These are phyloP conservation scores for Schrenkiella parvula DNA, from an alignment of 345 rosid genomes.

Conservation along the genomic window DNA sequence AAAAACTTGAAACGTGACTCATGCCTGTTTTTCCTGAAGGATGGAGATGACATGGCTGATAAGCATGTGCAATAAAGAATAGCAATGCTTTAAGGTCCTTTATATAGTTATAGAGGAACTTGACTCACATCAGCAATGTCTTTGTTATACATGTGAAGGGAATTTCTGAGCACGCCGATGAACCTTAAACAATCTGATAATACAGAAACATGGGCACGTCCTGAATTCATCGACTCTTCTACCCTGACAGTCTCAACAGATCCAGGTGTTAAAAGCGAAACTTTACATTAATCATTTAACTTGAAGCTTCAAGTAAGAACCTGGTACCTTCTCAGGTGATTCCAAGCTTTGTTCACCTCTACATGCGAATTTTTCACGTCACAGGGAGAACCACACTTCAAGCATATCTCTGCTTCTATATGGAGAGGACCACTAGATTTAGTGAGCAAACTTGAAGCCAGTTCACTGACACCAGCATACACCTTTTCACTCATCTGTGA, in stretches of 20 bases:
- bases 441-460: conserved; percentile 34
- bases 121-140: conserved; percentile 68
- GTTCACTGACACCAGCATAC: conserved; percentile 28
- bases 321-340: conserved; percentile 45
- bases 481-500: conserved; percentile 35
- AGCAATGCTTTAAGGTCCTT: not conserved
- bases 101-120: not conserved
- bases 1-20: not conserved
- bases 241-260: conserved; percentile 38
- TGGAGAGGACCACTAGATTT: conserved; percentile 19
- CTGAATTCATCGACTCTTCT: conserved; percentile 42
- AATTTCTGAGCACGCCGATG: conserved; percentile 46
- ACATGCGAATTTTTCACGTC: conserved; percentile 40
- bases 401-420: conserved; percentile 49
- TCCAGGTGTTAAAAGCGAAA: not conserved
- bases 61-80: not conserved
- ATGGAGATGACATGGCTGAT: not conserved
- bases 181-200: conserved; percentile 55
- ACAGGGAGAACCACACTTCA: conserved; percentile 53
- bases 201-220: conserved; percentile 29
- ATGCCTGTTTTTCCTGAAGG: not conserved
- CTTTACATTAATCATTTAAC: not conserved
- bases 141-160: conserved; percentile 63
- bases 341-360: conserved; percentile 50
- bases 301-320: not conserved